These are phyloP conservation scores for Saccharomyces pastorianus DNA, from an alignment of 1,139 yeast genomes.

Conservation along the genomic window DNA sequence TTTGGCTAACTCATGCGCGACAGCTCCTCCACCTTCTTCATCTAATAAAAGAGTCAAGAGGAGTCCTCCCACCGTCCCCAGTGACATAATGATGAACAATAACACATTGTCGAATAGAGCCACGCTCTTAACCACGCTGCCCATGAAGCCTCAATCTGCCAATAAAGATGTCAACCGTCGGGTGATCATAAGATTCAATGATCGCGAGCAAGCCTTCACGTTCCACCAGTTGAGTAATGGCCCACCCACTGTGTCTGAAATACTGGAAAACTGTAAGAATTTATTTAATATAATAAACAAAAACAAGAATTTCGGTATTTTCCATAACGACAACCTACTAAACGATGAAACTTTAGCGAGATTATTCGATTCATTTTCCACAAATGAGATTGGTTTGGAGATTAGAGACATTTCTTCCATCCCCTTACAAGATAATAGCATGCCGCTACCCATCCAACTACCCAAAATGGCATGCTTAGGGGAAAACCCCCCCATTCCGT, in stretches of 20 bases:
- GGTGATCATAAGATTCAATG: conserved; percentile 25
- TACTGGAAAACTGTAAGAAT: conserved; percentile 25
- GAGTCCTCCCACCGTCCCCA: background rate
- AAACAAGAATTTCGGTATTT: conserved; percentile 17
- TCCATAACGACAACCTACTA: conserved; percentile 16
- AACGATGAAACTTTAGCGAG: conserved; percentile 25
- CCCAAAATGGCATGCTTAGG: background rate
- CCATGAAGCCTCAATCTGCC: conserved; percentile 30
- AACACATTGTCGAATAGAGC: conserved; percentile 8
- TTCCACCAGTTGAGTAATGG: conserved; percentile 31
- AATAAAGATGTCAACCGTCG: conserved; percentile 28
- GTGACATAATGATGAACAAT: background rate
- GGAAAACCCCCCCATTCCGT: background rate
- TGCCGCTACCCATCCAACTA: background rate
- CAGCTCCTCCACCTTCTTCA: background rate
- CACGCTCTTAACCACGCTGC: conserved; percentile 23
- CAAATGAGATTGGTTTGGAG: conserved; percentile 21
- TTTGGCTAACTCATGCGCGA: conserved; percentile 22
- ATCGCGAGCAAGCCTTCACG: conserved; percentile 25
- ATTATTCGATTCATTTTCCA: conserved; percentile 24
- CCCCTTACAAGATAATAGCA: background rate
- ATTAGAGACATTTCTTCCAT: conserved; percentile 13
- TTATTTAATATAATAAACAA: conserved; percentile 22
- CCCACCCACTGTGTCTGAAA: conserved; percentile 29
- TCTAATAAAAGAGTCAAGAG: background rate